Evolutionary conservation across 2,329 filamentous ascomycete species (phyloP).

Genomic region (Paraphoma sp.): DNA sequence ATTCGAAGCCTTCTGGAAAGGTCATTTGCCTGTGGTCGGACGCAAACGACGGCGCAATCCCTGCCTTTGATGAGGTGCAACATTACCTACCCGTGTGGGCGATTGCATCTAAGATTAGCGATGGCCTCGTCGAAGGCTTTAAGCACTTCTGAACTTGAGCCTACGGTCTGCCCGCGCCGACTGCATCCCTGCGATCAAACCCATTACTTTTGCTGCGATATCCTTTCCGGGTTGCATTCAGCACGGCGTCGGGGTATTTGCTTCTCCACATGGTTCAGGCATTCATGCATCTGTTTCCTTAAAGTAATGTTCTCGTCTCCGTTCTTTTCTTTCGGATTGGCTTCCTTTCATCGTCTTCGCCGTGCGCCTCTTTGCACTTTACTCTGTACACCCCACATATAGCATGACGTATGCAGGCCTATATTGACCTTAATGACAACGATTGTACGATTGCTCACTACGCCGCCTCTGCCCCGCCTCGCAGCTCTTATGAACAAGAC

Average conservation of each 20-base stretch:
- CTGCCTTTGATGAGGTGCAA: constrained; percentile 80
- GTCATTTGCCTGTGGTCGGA: constrained; percentile 89
- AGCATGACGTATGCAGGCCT: constrained; percentile 21
- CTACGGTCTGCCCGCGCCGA: constrained; percentile 9
- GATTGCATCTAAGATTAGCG: constrained; percentile 74
- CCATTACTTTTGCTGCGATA: constrained; percentile 42
- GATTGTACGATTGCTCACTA: constrained; percentile 13
- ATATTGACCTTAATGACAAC: constrained; percentile 31
- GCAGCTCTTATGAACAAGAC: not conserved
- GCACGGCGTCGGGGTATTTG: constrained; percentile 35
- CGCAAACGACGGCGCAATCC: constrained; percentile 76
- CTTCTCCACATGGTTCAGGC: constrained; percentile 26
- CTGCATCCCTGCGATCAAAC: constrained; percentile 31
- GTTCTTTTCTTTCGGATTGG: constrained; percentile 9
- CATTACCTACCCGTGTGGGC: constrained; percentile 83
- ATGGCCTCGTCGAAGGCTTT: constrained; percentile 82
- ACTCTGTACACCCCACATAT: not conserved
- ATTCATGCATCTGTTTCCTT: constrained; percentile 26
- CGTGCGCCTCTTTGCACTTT: constrained; percentile 7
- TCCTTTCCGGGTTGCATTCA: constrained; percentile 39
- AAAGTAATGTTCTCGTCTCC: constrained; percentile 3
- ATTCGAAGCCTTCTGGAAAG: constrained; percentile 57
- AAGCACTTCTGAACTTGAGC: constrained; percentile 63
- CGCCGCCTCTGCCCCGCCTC: constrained; percentile 3
- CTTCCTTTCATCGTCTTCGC: constrained; percentile 4